phyloP scores from a whole-genome alignment of 352 stramenopile genomes.

The Globisporangium cylindrosporum region DNA sequence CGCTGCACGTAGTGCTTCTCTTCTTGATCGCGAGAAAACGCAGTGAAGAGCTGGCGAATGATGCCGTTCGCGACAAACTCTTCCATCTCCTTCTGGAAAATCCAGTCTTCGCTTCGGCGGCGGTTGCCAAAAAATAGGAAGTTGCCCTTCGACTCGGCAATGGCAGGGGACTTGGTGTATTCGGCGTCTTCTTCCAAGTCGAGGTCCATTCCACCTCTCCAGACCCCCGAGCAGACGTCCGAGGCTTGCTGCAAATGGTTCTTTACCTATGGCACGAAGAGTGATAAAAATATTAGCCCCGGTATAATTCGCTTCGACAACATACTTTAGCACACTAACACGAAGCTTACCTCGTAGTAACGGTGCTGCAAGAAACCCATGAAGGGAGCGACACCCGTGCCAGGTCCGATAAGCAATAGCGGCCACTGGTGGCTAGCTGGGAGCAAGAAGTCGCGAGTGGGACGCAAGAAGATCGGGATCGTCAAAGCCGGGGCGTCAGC shows the following conservation, averaged over 20 bases:
- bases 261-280: conserved; percentile 3
- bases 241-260: conserved; percentile 21
- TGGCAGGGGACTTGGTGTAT: conserved; percentile 22
- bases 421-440: conserved; percentile 79
- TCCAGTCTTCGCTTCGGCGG: conserved; percentile 84
- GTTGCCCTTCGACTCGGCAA: conserved; percentile 47
- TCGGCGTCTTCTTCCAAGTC: conserved; percentile 44
- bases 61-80: conserved; percentile 66
- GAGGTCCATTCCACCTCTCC: conserved; percentile 66
- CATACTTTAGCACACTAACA: not conserved
- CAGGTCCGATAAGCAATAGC: conserved; percentile 94
- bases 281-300: not conserved
- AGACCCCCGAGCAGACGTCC: conserved; percentile 62
- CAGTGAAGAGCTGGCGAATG: conserved; percentile 82
- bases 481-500: conserved; percentile 16
- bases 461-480: conserved; percentile 89
- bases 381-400: conserved; percentile 96
- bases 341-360: conserved; percentile 23
- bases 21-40: conserved; percentile 90
- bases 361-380: conserved; percentile 95
- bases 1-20: conserved; percentile 95
- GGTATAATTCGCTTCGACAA: not conserved
- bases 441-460: conserved; percentile 88
- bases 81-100: conserved; percentile 90
- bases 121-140: conserved; percentile 96